A percentile compares a stretch with the other conserved stretches of the same genome.
These are phyloP conservation scores for Lactifluus pinguis DNA, from an alignment of 768 basidiomycete genomes.

Conservation along the genomic window DNA sequence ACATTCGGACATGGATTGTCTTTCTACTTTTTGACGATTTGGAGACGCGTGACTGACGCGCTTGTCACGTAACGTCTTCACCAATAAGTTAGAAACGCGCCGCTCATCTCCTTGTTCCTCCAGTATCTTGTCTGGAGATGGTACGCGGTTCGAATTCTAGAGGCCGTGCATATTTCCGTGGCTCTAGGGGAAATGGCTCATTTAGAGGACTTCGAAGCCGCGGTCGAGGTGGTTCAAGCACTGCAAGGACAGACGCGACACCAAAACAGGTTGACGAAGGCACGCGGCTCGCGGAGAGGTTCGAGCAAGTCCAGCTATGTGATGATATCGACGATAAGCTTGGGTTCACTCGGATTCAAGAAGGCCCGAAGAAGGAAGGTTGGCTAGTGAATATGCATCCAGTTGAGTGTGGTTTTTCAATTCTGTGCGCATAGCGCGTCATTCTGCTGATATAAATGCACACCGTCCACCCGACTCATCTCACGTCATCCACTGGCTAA, in stretches of 20 bases:
- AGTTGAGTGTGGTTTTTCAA: conserved; percentile 37
- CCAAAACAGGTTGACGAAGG: conserved; percentile 84
- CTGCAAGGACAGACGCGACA: conserved; percentile 36
- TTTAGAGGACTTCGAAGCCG: conserved; percentile 40
- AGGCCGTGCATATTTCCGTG: conserved; percentile 32
- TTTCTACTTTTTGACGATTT: not conserved
- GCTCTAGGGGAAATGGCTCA: conserved; percentile 28
- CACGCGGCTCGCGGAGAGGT: conserved; percentile 74
- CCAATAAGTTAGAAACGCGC: not conserved
- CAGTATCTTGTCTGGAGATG: not conserved
- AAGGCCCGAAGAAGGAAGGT: conserved; percentile 70
- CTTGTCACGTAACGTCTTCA: not conserved
- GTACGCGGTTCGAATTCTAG: conserved; percentile 20
- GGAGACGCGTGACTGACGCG: conserved; percentile 10
- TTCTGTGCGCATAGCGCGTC: not conserved
- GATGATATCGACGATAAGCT: conserved; percentile 94
- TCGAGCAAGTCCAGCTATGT: conserved; percentile 63
- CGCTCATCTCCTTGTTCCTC: not conserved
- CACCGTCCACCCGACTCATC: not conserved
- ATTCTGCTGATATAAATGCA: not conserved
- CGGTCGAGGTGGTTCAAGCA: conserved; percentile 33
- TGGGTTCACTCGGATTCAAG: conserved; percentile 75
- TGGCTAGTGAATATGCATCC: conserved; percentile 99
- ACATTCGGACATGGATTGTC: not conserved
- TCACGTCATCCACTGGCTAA: not conserved